Evolutionary conservation across 2,329 filamentous ascomycete species (phyloP).

Genomic region (Venturia carpophila): DNA sequence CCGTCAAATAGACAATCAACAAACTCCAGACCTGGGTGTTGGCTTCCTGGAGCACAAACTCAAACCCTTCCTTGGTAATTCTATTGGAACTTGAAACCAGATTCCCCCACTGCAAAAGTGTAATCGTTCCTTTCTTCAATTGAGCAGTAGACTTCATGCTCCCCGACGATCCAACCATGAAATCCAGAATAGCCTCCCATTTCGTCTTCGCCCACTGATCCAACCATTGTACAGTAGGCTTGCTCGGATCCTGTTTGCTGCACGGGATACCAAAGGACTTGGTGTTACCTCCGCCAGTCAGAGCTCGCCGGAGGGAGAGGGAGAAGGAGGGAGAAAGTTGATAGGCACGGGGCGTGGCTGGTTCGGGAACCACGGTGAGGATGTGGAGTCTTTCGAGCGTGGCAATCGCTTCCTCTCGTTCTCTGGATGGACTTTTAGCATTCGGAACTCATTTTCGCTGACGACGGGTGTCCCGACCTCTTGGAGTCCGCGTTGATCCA

Average conservation of each 20-base stretch:
- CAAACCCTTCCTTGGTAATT: slow-evolving; percentile 91
- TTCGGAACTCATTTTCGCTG: background rate
- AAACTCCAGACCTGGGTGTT: slow-evolving; percentile 97
- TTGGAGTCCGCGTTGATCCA: slow-evolving; percentile 70
- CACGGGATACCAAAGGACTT: slow-evolving; percentile 88
- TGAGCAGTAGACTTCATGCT: slow-evolving; percentile 21
- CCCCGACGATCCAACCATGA: slow-evolving; percentile 64
- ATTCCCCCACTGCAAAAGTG: slow-evolving; percentile 69
- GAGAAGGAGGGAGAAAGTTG: slow-evolving; percentile 75
- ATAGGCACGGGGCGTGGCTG: slow-evolving; percentile 60
- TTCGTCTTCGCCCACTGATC: slow-evolving; percentile 80
- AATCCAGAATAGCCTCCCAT: slow-evolving; percentile 95
- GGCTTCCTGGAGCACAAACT: slow-evolving; percentile 86
- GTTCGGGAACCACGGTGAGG: slow-evolving; percentile 49
- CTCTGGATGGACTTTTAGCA: slow-evolving; percentile 38
- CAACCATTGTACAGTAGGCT: slow-evolving; percentile 63
- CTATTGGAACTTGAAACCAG: slow-evolving; percentile 55
- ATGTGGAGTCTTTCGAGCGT: slow-evolving; percentile 84
- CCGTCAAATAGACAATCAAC: slow-evolving; percentile 85
- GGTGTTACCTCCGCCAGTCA: slow-evolving; percentile 79
- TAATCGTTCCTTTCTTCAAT: slow-evolving; percentile 66
- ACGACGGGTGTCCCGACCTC: slow-evolving; percentile 34
- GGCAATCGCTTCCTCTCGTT: slow-evolving; percentile 76
- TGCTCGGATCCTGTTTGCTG: slow-evolving; percentile 45
- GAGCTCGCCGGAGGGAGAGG: slow-evolving; percentile 71